Base-by-base conservation (phyloP, 2,329 filamentous ascomycete genomes). In the Colletotrichum truncatum region DNA sequence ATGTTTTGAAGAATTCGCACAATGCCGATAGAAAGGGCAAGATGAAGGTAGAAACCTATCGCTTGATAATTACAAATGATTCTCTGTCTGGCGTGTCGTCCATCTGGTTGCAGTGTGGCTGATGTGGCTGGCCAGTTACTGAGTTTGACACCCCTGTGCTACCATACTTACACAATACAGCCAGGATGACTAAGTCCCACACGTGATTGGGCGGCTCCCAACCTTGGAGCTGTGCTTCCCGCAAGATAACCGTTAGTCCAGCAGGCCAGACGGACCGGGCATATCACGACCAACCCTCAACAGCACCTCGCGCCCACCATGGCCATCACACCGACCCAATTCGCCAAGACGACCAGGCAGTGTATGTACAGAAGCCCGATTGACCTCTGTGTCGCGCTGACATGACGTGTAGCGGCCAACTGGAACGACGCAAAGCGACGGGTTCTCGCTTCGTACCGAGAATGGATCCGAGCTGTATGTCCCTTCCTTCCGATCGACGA, bases 391-490 rank as follows among this genome's bases (percentile, higher is more conserved):
- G 14, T 62, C 10, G 26, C 16, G 68, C 82, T 87, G 74, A 84
- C 73, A 7, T 25, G 21, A 18, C 18, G 14, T 30, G 75, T 78
- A 98, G 95, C 95, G 78, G 84, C 88, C 83, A 97, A 91, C 85
- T 97, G 93, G 94, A 77, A 82, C 73, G 94, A 98, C 85, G 95
- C 95, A 74, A 93, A 92, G 82, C 86, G 85, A 78, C 89, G 95
- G 85, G 96, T 98, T 70, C 81, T 98, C 73, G 89, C 89, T 77
- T 91, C 93, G 73, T 99, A 99, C 85, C 88, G 96, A 78, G 91
- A 95, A 85, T 99, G 96, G 96, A 88, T 98, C 74, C 91, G 96
- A 85, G 91, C 93, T 81, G 96, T 99, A 91, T 77, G 94, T 90
- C 18, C n/a, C 36, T 34, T 32, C 1, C 2, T 9, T 36, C 18